These are phyloP conservation scores for Fusarium sp. DNA, from an alignment of 2,329 filamentous ascomycete genomes.

Conservation along the genomic window DNA sequence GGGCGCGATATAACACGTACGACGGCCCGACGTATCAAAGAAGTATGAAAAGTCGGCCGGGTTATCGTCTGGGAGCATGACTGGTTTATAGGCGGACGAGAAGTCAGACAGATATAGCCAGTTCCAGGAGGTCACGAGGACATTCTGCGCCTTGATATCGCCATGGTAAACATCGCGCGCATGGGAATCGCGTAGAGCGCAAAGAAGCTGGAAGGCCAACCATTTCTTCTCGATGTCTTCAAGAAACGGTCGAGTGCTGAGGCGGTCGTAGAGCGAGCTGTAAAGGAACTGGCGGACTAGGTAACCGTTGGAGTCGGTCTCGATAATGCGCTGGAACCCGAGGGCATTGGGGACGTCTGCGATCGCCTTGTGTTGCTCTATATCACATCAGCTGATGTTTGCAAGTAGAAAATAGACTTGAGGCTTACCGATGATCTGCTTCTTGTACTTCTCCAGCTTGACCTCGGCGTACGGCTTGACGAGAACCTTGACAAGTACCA, in stretches of 20 bases:
- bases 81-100: slow-evolving; percentile 93
- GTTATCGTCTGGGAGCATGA: slow-evolving; percentile 93
- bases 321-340: slow-evolving; percentile 88
- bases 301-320: slow-evolving; percentile 91
- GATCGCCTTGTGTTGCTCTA: slow-evolving; percentile 82
- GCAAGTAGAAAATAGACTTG: no score
- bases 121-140: slow-evolving; percentile 98
- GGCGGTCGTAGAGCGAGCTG: slow-evolving; percentile 94
- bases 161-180: slow-evolving; percentile 90
- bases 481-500: slow-evolving; percentile 93
- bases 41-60: slow-evolving; percentile 98
- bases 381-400: slow-evolving; percentile 13
- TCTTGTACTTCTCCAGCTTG: slow-evolving; percentile 81
- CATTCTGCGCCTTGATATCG: slow-evolving; percentile 98
- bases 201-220: slow-evolving; percentile 95
- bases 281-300: slow-evolving; percentile 95
- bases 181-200: slow-evolving; percentile 92
- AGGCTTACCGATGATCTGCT: slow-evolving; percentile 75
- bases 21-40: slow-evolving; percentile 90
- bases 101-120: slow-evolving; percentile 99
- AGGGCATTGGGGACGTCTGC: slow-evolving; percentile 90
- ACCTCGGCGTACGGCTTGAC: slow-evolving; percentile 90
- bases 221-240: slow-evolving; percentile 99
- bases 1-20: slow-evolving; percentile 94
- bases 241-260: slow-evolving; percentile 94